Evolutionary conservation across 352 stramenopile species (phyloP), one percentile per base, ranked within the genome.

Genomic region (Pythium diclinum): DNA sequence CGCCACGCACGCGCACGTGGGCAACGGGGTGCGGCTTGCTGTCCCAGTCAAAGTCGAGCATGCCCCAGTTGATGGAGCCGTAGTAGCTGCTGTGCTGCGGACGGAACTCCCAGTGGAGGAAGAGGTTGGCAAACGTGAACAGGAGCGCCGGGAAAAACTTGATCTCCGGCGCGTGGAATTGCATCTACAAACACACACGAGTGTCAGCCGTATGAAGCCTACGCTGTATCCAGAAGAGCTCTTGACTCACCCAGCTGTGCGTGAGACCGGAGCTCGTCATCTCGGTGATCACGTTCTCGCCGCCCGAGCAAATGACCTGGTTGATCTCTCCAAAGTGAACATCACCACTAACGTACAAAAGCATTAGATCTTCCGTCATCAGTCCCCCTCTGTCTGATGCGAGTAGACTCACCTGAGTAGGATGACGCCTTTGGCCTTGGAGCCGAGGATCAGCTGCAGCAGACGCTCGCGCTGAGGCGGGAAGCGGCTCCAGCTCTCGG

Each of bases 231-330:
- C 23, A 30, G n/a, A n/a, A 46, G 38, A n/a, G 14, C 14, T 55
- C n/a, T 28, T 16, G 0, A 73, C 73, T 21, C 76, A 89, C 80
- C 91, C 94, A 98, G 34, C 91, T 97, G 66, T 98, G 92, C 6
- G 93, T 98, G 85, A 98, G 88, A 25, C 94, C 94, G 14, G 85
- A 97, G 48, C 90, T 98, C 3, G 94, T 98, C 44, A 98, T 89
- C 59, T 93, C 85, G 3, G 85, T 91, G 56, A 91, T 78, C 19
- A 76, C 74, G 30, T 86, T 88, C 32, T 69, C 55, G 53, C 76
- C 83, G 42, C 74, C 75, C 3, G 80, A 81, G 70, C 94, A 98
- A 59, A 96, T 77, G 44, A 97, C 94, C 58, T 96, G 86, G 67
- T 97, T 91, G 66, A 98, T 79, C 71, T 98, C 91, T 7, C 82